Evolutionary conservation across 2,329 filamentous ascomycete genomes (phyloP).

Genomic region (Mycocentrospora acerina): DNA sequence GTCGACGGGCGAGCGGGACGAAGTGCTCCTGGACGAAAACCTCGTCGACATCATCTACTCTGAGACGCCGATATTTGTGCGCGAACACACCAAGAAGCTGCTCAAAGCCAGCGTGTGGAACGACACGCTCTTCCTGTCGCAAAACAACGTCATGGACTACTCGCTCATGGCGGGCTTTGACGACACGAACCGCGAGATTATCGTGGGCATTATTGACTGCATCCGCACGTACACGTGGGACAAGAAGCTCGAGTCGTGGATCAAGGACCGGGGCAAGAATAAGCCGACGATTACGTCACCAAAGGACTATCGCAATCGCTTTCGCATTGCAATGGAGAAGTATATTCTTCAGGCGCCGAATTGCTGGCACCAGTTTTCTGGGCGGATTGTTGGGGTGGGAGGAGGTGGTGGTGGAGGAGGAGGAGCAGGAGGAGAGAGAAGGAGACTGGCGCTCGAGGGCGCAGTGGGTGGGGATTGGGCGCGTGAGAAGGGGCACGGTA

Average conservation of each 20-base stretch:
- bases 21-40: constrained; percentile 95
- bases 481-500: constrained; percentile 11
- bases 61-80: constrained; percentile 89
- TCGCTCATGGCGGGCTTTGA: constrained; percentile 98
- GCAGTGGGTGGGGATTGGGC: constrained; percentile 2
- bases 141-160: constrained; percentile 99
- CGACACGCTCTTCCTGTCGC: constrained; percentile 90
- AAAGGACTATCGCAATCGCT: constrained; percentile 95
- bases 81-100: constrained; percentile 94
- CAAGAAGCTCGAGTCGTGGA: constrained; percentile 99
- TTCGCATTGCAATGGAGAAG: constrained; percentile 94
- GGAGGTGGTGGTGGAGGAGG: constrained; percentile 25
- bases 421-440: constrained; percentile 16
- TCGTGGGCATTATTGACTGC: constrained; percentile 95
- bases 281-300: constrained; percentile 94
- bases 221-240: constrained; percentile 99
- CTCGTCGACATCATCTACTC: constrained; percentile 96
- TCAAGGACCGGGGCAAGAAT: constrained; percentile 90
- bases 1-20: constrained; percentile 91
- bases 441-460: constrained; percentile 15
- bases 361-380: constrained; percentile 70
- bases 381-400: constrained; percentile 21
- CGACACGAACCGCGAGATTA: constrained; percentile 82
- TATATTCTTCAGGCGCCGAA: constrained; percentile 76
- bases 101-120: constrained; percentile 93